Evolutionary conservation across 2,329 filamentous ascomycete species (phyloP), one percentile per base, ranked within the genome.

Genomic region (Fonsecaea multimorphosa): DNA sequence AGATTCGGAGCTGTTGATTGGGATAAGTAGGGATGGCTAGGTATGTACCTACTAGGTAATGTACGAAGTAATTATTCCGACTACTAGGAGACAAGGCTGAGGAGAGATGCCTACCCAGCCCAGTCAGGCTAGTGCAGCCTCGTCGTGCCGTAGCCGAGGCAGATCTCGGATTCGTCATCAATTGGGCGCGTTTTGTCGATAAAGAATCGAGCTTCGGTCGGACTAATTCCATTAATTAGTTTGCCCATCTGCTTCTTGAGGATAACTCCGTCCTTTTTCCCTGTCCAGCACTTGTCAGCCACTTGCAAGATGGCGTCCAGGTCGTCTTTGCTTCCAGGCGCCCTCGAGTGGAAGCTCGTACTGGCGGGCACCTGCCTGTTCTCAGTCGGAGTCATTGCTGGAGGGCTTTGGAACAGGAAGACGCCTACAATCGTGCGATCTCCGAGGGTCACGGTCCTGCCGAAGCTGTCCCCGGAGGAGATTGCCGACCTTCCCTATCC

Each of bases 401-500:
- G 65, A 51, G 52, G 62, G 24, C 36, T 69, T 5, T 58, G 66
- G 54, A 51, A 32, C 19, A 58, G 46, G 22, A 56, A 40, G 29
- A 60, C 58, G 34, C 44, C 54, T 22, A 36, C 38, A 4, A 66
- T 70, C 19, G 32, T 64, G 9, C 58, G 66, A 16, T 82, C 80
- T 2, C 80, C 80, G 14, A 74, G 76, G 19, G 69, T 70, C 44
- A 74, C 72, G 7, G 65, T 78, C 6, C 70, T 80, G 11, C 72
- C 76, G 5, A 67, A 70, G 4, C 68, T 79, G 22, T 76, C 78
- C 19, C 71, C 75, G 8, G 72, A 73, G 14, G 77, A 82, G 67
- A 76, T 77, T 53, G 73, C 75, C 40, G 72, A 73, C 24, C 75
- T 84, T 6, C 84, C 87, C 1, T 92, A 95, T 75, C 90, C 90